Base-by-base conservation (phyloP, 352 stramenopile species). In the Globisporangium canariense region DNA sequence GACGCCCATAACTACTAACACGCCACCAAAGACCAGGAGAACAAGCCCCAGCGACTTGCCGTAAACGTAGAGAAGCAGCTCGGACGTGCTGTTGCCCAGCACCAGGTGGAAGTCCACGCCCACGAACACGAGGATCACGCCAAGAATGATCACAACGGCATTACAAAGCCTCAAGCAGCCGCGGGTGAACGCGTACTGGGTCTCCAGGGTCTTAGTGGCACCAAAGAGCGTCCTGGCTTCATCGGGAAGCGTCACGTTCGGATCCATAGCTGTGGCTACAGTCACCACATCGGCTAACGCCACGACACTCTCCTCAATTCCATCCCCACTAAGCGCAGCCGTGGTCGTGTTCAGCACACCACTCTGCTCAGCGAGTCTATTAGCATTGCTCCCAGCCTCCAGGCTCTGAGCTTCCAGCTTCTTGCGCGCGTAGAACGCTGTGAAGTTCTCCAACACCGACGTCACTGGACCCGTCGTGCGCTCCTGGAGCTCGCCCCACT, bases 401-500 rank as follows among this genome's bases (percentile, higher is more conserved):
- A 62, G 16, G 18, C 4, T 4, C 18, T 49, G 43, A 2, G 43
- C 54, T 55, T 76, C 70, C 13, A 70, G 22, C 36, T 74, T 69
- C 58, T 79, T 79, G 3, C 71, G 65, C 2, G 68, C 66, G 13
- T 80, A 78, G 46, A 75, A 89, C 4, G 73, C 45, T 7, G 76
- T 69, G 65, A 91, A 91, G 46, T 86, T 77, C 14, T 86, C 77
- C 13, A 84, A 72, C 5, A 74, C 64, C 2, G 71, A 66, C 1
- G 45, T 50, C 1, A 43, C 58, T 38, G 76, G 52, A 0, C 41
- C 16, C n/a, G 20, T 28, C 5, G 74, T 74, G n/a, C 80, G 73
- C n/a, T 75, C 68, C 43, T 84, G 60, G 0, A 91, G 69, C 61
- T 91, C 82, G 6, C 63, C 73, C 82, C 79, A 91, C 41, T 91